A percentile compares a stretch with the other conserved stretches of the same genome.
Conservation (phyloP, 169 alveolate genomes). For the Eimeria praecox region DNA sequence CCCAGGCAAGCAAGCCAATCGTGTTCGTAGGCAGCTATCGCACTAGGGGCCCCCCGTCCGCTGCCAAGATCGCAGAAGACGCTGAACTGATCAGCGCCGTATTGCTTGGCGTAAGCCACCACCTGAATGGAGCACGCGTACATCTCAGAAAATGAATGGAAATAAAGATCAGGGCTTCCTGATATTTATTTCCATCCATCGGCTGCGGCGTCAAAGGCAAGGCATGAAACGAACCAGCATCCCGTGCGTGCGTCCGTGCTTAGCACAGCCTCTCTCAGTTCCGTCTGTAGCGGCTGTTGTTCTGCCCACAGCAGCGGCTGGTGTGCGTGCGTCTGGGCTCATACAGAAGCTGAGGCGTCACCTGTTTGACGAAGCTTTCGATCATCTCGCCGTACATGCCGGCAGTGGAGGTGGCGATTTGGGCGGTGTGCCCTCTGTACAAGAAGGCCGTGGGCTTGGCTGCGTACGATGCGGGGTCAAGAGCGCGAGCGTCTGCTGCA, state of each 20-base stretch:
- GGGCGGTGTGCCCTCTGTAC: conserved; percentile 85
- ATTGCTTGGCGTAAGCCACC: conserved; percentile 86
- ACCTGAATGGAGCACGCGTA: conserved; percentile 48
- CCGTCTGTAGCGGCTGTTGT: not conserved
- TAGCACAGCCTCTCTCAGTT: not conserved
- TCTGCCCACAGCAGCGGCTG: not conserved
- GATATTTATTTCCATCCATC: no score
- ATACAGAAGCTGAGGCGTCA: not conserved
- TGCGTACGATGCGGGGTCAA: conserved; percentile 43
- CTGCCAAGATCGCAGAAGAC: conserved; percentile 91
- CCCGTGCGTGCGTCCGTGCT: not conserved
- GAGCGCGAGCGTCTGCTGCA: conserved; percentile 57
- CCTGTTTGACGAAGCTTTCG: conserved; percentile 84
- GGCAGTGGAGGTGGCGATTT: conserved; percentile 90
- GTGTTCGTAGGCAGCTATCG: conserved; percentile 80
- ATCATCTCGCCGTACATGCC: conserved; percentile 94
- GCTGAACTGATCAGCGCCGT: conserved; percentile 89
- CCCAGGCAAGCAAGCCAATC: conserved; percentile 76
- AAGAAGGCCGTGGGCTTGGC: conserved; percentile 84
- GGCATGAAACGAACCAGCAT: not conserved
- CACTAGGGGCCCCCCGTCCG: conserved; percentile 92
- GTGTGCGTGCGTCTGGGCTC: not conserved
- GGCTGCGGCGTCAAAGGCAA: not conserved
- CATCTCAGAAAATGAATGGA: not conserved
- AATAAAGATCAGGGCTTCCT: not conserved